Conservation (phyloP, 2,329 filamentous ascomycete genomes). For the Hirsutella rhossiliensis region DNA sequence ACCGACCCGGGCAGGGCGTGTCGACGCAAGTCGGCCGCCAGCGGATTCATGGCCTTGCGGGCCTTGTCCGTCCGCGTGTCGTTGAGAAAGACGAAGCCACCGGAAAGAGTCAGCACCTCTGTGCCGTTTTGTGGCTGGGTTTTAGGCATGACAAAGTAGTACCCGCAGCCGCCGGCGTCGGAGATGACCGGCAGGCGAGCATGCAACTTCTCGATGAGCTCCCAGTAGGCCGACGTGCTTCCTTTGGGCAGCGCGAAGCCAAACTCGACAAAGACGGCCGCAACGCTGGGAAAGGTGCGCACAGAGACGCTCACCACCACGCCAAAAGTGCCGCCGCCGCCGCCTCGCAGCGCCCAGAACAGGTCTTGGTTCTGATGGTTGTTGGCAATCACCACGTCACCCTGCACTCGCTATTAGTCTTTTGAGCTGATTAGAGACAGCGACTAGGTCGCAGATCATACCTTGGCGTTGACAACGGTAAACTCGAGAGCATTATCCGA, state of each 20-base stretch:
- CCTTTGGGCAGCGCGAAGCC: conserved; percentile 14
- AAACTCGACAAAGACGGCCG: conserved; percentile 15
- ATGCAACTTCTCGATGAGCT: conserved; percentile 15
- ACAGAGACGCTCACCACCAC: conserved; percentile 29
- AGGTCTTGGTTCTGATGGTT: conserved; percentile 24
- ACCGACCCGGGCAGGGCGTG: conserved; percentile 1
- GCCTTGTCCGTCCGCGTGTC: conserved; percentile 2
- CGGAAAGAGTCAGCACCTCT: neutral
- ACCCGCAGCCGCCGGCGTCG: conserved; percentile 23
- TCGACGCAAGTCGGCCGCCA: conserved; percentile 1
- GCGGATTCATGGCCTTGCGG: conserved; percentile 1
- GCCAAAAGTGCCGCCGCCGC: conserved; percentile 31
- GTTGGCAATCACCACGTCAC: conserved; percentile 18
- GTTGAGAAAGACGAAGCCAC: conserved; percentile 4
- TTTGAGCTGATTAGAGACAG: neutral
- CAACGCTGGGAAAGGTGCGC: conserved; percentile 25
- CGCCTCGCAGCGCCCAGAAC: conserved; percentile 34
- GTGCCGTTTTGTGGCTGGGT: conserved; percentile 3
- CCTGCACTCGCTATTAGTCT: conserved; percentile 5
- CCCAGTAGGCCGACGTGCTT: conserved; percentile 19
- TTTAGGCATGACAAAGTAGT: conserved; percentile 18
- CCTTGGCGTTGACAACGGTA: conserved; percentile 20
- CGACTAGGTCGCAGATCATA: conserved; percentile 5
- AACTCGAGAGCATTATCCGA: conserved; percentile 24
- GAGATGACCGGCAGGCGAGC: conserved; percentile 20